A percentile compares a stretch with the other conserved stretches of the same genome.
phyloP scores from a whole-genome alignment of 2,329 filamentous ascomycete genomes.

The Allantophomopsis cytisporea region DNA sequence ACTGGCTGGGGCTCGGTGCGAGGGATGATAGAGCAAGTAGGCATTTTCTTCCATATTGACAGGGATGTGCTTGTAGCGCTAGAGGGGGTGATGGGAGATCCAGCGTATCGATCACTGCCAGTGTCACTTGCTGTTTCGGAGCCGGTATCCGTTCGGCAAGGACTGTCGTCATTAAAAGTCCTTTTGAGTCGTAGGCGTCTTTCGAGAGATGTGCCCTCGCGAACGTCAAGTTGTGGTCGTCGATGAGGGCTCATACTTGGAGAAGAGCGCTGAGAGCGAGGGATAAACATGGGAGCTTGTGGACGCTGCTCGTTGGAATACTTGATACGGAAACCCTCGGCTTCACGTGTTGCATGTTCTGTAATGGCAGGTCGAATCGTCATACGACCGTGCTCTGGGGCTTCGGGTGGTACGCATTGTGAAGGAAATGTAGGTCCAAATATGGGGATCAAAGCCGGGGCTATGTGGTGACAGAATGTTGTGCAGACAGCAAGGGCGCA shows the following conservation, averaged over 20 bases:
- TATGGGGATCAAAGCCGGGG: constrained; percentile 75
- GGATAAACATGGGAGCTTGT: constrained; percentile 3
- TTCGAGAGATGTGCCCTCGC: constrained; percentile 9
- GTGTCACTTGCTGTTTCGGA: constrained; percentile 17
- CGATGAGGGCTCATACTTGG: constrained; percentile 4
- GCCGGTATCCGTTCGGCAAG: constrained; percentile 26
- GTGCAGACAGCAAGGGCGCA: constrained; percentile 79
- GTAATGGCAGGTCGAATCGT: constrained; percentile 46
- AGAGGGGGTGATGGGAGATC: constrained; percentile 12
- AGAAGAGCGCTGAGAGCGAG: neutral
- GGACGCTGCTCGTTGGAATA: constrained; percentile 7
- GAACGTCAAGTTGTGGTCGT: constrained; percentile 7
- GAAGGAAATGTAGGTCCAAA: constrained; percentile 75
- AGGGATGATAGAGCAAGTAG: constrained; percentile 13
- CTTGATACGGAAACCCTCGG: constrained; percentile 25
- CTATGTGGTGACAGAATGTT: constrained; percentile 79
- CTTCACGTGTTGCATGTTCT: constrained; percentile 33
- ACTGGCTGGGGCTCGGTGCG: constrained; percentile 8
- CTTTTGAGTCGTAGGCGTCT: constrained; percentile 18
- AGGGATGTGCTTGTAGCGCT: constrained; percentile 2
- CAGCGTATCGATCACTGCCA: constrained; percentile 12
- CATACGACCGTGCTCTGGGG: constrained; percentile 53
- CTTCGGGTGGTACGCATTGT: constrained; percentile 51
- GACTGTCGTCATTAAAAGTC: constrained; percentile 19
- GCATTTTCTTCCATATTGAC: constrained; percentile 14